phyloP scores from a whole-genome alignment of 2,329 filamentous ascomycete species.

The Apiospora malaysiana region DNA sequence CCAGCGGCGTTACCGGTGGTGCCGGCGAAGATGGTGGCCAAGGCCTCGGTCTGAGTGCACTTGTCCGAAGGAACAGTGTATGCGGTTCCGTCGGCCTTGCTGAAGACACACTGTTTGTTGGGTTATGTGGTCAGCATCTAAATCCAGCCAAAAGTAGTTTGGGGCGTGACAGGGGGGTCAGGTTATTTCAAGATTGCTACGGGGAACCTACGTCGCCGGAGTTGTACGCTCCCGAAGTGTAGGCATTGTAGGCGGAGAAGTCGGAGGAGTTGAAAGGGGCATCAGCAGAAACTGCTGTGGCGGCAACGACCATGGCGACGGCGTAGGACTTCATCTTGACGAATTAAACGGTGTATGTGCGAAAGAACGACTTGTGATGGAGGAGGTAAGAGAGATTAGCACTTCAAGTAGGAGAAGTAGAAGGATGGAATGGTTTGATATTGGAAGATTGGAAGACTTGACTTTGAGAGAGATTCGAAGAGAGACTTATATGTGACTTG shows the following conservation, averaged over 20 bases:
- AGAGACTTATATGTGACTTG: neutral
- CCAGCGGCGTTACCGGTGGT: neutral
- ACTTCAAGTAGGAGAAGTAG: neutral
- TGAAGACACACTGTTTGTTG: constrained; percentile 4
- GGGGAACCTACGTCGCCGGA: neutral
- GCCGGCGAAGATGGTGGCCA: neutral
- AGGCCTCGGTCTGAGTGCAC: constrained; percentile 1
- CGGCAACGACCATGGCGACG: neutral
- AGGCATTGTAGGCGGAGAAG: neutral
- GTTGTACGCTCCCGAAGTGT: neutral
- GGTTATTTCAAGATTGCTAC: no score
- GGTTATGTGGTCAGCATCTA: no score
- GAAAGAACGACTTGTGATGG: neutral
- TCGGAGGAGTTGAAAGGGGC: neutral
- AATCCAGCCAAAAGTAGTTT: no score
- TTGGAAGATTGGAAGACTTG: neutral
- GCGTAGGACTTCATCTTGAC: constrained; percentile 11
- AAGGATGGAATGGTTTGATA: neutral
- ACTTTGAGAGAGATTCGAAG: neutral
- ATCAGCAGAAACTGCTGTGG: neutral
- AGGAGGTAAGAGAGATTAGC: neutral
- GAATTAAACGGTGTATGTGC: neutral
- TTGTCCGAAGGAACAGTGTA: neutral
- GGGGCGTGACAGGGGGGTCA: no score
- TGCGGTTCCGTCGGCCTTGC: neutral